These are phyloP conservation scores for Colletotrichum costaricense DNA, from an alignment of 2,329 filamentous ascomycete genomes.

Conservation along the genomic window DNA sequence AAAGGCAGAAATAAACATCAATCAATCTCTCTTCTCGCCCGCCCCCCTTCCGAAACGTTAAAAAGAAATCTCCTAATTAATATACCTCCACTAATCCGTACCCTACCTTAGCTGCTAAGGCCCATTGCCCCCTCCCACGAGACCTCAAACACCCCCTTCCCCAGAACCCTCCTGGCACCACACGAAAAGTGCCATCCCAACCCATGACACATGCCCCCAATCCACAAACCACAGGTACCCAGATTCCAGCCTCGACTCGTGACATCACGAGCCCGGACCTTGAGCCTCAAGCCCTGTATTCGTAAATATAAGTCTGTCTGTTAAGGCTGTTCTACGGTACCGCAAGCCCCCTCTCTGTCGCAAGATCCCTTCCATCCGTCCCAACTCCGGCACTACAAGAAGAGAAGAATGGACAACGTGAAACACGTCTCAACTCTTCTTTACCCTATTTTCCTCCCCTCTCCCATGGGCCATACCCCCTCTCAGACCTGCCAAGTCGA, in stretches of 20 bases:
- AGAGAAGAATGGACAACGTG: neutral
- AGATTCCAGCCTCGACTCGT: neutral
- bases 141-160: too few species aligned
- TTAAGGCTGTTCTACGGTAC: neutral
- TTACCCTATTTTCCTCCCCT: neutral
- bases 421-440: conserved; percentile 8
- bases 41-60: neutral
- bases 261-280: neutral
- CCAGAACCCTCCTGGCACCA: neutral
- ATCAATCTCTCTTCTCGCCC: neutral
- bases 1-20: neutral
- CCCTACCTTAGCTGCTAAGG: too few species aligned
- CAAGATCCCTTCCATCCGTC: neutral
- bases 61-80: neutral
- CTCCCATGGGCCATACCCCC: too few species aligned
- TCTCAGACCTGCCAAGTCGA: neutral
- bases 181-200: neutral
- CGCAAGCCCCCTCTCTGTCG: neutral
- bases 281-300: neutral
- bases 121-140: too few species aligned
- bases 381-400: neutral
- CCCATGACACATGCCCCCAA: neutral
- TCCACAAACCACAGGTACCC: neutral
- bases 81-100: too few species aligned
- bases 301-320: neutral